A percentile compares a stretch with the other conserved stretches of the same genome.
These are phyloP conservation scores for Volvox africanus DNA, from an alignment of 139 green algal species.

Conservation along the genomic window DNA sequence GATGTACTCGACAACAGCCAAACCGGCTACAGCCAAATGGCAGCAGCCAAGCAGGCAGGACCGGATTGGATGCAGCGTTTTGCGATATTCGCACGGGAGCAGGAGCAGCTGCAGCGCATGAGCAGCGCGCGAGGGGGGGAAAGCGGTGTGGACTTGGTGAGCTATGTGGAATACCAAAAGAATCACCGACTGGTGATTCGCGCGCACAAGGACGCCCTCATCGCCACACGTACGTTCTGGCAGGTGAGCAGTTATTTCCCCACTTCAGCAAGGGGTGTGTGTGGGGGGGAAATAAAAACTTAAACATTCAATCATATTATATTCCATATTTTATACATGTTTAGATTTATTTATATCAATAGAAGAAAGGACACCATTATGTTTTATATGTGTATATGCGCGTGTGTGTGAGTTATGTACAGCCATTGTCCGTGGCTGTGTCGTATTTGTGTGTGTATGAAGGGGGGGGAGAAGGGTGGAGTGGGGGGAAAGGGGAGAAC, in stretches of 20 bases:
- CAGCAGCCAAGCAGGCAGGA: slow-evolving; percentile 45
- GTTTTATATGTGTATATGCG: background rate
- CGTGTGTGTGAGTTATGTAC: background rate
- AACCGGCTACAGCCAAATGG: slow-evolving; percentile 48
- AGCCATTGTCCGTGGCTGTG: background rate
- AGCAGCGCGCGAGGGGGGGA: slow-evolving; percentile 40
- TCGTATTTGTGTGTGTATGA: background rate
- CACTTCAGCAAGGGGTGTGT: no score
- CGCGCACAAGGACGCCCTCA: slow-evolving; percentile 60
- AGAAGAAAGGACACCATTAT: no score
- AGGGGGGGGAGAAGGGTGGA: no score
- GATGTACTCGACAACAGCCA: slow-evolving; percentile 51
- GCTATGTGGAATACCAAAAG: slow-evolving; percentile 70
- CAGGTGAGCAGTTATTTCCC: slow-evolving; percentile 27
- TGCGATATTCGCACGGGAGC: slow-evolving; percentile 60
- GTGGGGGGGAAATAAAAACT: no score
- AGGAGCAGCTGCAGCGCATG: slow-evolving; percentile 45
- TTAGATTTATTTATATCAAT: no score
- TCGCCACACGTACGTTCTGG: slow-evolving; percentile 65
- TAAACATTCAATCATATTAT: no score
- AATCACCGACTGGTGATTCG: slow-evolving; percentile 52
- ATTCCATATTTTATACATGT: no score
- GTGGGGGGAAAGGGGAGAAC: no score
- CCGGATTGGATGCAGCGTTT: slow-evolving; percentile 56
- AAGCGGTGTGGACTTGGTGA: slow-evolving; percentile 60